Percentiles rank a stretch among this genome's conserved stretches.
Conservation (phyloP, 1,284 basidiomycete genomes). For the Fomitopsis betulina region DNA sequence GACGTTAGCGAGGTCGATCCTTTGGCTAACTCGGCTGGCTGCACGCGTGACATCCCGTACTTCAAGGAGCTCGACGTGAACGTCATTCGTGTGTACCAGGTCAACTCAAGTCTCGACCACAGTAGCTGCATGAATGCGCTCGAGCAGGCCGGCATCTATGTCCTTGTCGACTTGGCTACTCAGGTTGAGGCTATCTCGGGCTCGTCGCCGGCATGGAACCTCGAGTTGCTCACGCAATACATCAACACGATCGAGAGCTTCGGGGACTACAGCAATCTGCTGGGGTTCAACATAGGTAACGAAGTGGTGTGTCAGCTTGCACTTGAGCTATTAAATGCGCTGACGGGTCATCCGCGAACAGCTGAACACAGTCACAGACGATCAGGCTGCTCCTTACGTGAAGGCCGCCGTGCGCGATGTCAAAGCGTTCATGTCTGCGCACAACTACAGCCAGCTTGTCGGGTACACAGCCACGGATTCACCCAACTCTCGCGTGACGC, state of each 20-base stretch:
- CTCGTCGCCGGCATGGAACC: constrained; percentile 4
- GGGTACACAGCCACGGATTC: constrained; percentile 9
- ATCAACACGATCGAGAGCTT: constrained; percentile 5
- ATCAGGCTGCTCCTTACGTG: constrained; percentile 7
- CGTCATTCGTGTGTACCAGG: constrained; percentile 9
- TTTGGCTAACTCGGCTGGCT: constrained; percentile 5
- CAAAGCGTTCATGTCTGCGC: constrained; percentile 3
- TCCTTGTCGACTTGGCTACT: constrained; percentile 7
- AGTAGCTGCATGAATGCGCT: constrained; percentile 7
- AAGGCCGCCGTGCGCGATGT: constrained; percentile 8
- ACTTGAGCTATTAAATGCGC: neutral
- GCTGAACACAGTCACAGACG: constrained; percentile 1
- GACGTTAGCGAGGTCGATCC: constrained; percentile 6
- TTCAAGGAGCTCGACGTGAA: constrained; percentile 9
- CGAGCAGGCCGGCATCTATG: constrained; percentile 6
- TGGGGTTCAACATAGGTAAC: constrained; percentile 9
- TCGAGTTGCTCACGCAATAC: constrained; percentile 4
- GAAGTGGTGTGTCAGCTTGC: constrained; percentile 3
- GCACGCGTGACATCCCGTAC: constrained; percentile 7
- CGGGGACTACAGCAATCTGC: constrained; percentile 4
- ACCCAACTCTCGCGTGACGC: constrained; percentile 5
- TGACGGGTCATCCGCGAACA: neutral
- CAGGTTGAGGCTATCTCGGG: constrained; percentile 1
- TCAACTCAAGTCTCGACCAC: constrained; percentile 8
- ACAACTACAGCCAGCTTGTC: constrained; percentile 8